phyloP scores from a whole-genome alignment of 2,329 filamentous ascomycete genomes.

The Fusarium sp. region DNA sequence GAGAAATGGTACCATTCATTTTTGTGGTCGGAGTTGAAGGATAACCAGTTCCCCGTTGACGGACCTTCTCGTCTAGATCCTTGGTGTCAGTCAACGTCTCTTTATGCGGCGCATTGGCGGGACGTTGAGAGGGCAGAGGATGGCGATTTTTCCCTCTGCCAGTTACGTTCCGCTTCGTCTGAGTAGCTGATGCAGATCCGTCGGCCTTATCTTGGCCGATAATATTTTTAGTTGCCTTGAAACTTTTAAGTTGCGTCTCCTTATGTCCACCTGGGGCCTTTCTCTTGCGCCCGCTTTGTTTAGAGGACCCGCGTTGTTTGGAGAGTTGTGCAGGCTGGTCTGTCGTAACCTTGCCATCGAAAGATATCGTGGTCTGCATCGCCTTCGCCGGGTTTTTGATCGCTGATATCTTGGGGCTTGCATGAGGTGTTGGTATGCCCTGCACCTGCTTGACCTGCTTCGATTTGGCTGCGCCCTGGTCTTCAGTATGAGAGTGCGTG shows the following conservation, averaged over 20 bases:
- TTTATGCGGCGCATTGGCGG: not conserved
- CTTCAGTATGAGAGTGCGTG: conserved; percentile 29
- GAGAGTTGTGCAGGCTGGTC: conserved; percentile 32
- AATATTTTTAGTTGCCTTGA: conserved; percentile 39
- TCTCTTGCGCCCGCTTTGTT: conserved; percentile 49
- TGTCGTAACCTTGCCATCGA: conserved; percentile 44
- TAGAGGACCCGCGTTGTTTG: conserved; percentile 46
- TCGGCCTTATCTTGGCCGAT: conserved; percentile 28
- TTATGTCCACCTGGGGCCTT: conserved; percentile 50
- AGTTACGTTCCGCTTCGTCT: conserved; percentile 1
- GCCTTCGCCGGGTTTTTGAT: conserved; percentile 53
- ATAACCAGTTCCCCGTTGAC: not conserved
- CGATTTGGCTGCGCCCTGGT: conserved; percentile 46
- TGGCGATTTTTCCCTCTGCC: conserved; percentile 2
- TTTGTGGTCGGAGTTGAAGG: conserved; percentile 35
- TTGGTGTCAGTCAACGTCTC: not conserved
- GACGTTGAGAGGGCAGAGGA: conserved; percentile 40
- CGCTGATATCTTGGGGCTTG: conserved; percentile 63
- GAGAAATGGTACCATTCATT: conserved; percentile 54
- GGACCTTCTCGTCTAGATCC: not conserved
- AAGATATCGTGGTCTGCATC: conserved; percentile 64
- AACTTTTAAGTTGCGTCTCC: conserved; percentile 53
- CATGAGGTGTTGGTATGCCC: conserved; percentile 66
- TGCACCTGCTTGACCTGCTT: conserved; percentile 55
- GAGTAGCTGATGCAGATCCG: conserved; percentile 12